These are phyloP conservation scores for Rhodotorula sphaerocarpa DNA, from an alignment of 768 basidiomycete species.

Conservation along the genomic window DNA sequence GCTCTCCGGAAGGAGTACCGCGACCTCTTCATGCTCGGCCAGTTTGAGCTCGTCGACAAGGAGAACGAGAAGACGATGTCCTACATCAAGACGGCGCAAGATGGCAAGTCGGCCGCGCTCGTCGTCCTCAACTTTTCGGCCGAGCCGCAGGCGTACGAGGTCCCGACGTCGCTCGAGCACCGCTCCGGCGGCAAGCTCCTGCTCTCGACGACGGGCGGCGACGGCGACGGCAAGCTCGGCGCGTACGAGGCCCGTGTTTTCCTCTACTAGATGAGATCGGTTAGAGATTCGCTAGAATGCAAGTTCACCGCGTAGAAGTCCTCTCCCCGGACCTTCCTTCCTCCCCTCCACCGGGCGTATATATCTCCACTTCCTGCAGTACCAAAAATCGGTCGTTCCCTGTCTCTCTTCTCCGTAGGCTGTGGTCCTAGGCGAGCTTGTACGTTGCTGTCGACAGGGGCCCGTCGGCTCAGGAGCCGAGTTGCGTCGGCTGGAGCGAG, in stretches of 20 bases:
- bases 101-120: conserved; percentile 42
- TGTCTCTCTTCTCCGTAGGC: too few species aligned
- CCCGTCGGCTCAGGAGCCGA: too few species aligned
- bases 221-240: background rate
- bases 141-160: conserved; percentile 4
- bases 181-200: background rate
- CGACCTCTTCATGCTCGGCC: conserved; percentile 58
- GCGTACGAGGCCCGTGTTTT: conserved; percentile 14
- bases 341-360: too few species aligned
- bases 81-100: conserved; percentile 47
- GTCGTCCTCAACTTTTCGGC: conserved; percentile 41
- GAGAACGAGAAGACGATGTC: conserved; percentile 53
- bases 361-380: too few species aligned
- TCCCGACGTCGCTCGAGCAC: background rate
- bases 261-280: background rate
- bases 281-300: too few species aligned
- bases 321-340: too few species aligned
- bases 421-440: too few species aligned
- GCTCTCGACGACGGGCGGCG: background rate
- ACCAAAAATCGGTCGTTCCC: too few species aligned
- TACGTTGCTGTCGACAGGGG: too few species aligned
- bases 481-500: too few species aligned
- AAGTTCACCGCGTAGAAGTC: too few species aligned
- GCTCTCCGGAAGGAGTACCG: conserved; percentile 52
- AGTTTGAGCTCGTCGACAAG: conserved; percentile 51